Conservation (phyloP, 352 stramenopile species). For the Phytophthora cryptogea region DNA sequence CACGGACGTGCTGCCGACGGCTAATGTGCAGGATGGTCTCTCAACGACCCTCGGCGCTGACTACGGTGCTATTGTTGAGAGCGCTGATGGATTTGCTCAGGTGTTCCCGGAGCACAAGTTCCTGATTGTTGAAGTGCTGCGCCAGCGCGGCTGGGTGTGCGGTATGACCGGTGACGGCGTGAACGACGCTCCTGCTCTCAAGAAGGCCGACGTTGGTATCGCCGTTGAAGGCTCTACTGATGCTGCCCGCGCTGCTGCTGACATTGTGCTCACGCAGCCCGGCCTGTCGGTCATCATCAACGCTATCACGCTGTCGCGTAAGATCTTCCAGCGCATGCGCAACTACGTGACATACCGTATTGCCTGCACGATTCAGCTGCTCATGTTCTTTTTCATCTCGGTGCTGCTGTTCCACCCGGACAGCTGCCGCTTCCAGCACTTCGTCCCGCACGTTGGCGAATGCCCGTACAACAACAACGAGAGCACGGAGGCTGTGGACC, state of each 20-base stretch:
- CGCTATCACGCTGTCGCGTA: conserved; percentile 88
- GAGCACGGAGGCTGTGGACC: conserved; percentile 52
- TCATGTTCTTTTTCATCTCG: conserved; percentile 94
- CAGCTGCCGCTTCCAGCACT: conserved; percentile 75
- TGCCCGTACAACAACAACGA: conserved; percentile 60
- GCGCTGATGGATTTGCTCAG: conserved; percentile 94
- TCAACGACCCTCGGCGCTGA: conserved; percentile 55
- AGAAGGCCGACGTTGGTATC: conserved; percentile 78
- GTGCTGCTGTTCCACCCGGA: conserved; percentile 89
- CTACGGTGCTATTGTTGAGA: conserved; percentile 89
- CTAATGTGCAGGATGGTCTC: conserved; percentile 64
- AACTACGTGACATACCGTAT: conserved; percentile 96
- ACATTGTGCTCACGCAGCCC: conserved; percentile 94
- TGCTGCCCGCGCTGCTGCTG: conserved; percentile 88
- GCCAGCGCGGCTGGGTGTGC: conserved; percentile 71
- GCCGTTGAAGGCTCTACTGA: conserved; percentile 87
- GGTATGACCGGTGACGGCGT: conserved; percentile 84
- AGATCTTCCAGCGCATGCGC: conserved; percentile 94
- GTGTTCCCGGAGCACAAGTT: conserved; percentile 94
- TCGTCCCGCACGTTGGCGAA: conserved; percentile 50
- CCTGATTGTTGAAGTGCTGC: conserved; percentile 88
- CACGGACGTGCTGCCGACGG: conserved; percentile 70
- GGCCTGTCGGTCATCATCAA: conserved; percentile 93
- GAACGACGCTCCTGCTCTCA: conserved; percentile 69
- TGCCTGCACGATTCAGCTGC: conserved; percentile 90